Base-by-base conservation (phyloP, 306 rosid species). In the Ziziphus jujuba region DNA sequence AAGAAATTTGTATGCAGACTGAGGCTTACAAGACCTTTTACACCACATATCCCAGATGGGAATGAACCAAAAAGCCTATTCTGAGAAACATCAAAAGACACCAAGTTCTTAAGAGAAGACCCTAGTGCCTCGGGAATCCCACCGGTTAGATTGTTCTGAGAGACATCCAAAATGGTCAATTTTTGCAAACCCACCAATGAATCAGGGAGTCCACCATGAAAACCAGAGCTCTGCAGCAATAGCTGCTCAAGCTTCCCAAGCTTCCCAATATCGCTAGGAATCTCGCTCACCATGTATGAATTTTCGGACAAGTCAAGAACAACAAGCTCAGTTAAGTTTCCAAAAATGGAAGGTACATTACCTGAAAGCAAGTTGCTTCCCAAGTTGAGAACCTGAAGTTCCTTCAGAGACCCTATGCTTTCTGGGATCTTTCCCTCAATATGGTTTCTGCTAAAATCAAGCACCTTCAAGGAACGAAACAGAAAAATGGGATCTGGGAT, bases 251-350 rank as follows among this genome's bases (percentile, higher is more conserved):
- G 89, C 78, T 73, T 85, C 59, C 25, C 83, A 61, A 93, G 90
- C 65, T 85, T 75, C 50, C 96, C 97, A 69, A 93, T 65, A 63
- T 71, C 89, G 70, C 70, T 60, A 5, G 98, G 96, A 82, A 93
- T 82, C 80, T 88, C 87, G 84, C 97, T 90, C 78, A 73, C 75
- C 83, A 93, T 71, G 87, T 83, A 67, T 14, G 85, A 65, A 79
- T 93, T 93, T 65, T 78, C 84, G 71, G 99, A 93, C 82, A 93
- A 77, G 78, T 93, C 96, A 81, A 93, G 87, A 22, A 93, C 81
- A 38, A 80, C 68, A 72, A 93, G 90, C 77, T 85, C 81, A 50
- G 89, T 76, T 12, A 93, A 77, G 71, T 93, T 90, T 10, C 80
- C 73, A 71, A 90, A 86, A 16, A 86, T 66, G 67, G 74, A 45